Base-by-base conservation (phyloP, 176 grass and related monocot genomes). In the Raddia guianensis region DNA sequence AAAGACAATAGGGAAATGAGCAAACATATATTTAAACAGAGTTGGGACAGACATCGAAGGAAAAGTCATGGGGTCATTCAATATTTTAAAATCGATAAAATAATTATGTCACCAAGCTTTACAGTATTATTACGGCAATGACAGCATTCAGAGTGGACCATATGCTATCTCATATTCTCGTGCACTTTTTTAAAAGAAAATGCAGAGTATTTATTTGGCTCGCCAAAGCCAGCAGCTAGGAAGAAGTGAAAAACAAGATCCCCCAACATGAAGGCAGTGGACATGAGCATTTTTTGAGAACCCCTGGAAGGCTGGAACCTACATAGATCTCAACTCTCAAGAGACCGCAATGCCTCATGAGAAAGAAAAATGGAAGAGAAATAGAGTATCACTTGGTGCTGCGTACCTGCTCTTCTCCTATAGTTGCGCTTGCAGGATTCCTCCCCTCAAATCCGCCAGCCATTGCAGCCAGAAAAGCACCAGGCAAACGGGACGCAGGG, bases 371-470 rank as follows among this genome's bases (percentile, higher is more conserved):
- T 61, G 19, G 19, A 45, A 79, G 50, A 58, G 61, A 50, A 86
- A 50, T 27, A 27, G 27, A 27, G 27, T 27, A 27, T 27, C 49
- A 59, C 11, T 40, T 5, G 44, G 35, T 48, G 74, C 15, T 72
- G 27, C 78, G 14, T 70, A 93, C 96, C 96, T 99, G 90, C 68
- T 93, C 88, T 5, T 86, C 78, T 74, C 82, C 88, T 91, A 84
- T 88, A 43, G 79, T 64, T 19, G 75, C 86, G n/a, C 75, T 64
- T 19, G 75, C 86, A 27, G 78, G 76, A 63, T 70, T 84, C 83
- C 86, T 93, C 84, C 81, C 83, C 66, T 91, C 86, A 58, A 90
- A 84, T 75, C 40, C 86, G 12, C 87, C 84, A 73, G 85, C 90
- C 96, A 99, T 99, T 80, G 77, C 85, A 67, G 32, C 66, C 16